These are phyloP conservation scores for Pistacia atlantica DNA, from an alignment of 345 rosid species.

Conservation along the genomic window DNA sequence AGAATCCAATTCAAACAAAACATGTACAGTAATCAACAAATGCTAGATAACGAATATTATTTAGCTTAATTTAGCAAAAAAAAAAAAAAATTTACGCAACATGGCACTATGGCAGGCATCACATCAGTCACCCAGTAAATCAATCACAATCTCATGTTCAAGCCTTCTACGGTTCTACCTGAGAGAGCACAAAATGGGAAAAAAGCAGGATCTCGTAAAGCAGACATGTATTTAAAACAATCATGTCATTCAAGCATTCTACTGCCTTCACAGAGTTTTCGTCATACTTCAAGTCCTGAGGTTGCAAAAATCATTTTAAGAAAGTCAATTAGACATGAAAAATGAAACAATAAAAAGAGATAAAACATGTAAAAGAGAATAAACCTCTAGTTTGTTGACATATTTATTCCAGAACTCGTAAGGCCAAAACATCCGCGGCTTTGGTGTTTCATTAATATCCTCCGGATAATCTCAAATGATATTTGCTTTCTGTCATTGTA, in stretches of 20 bases:
- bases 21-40: too few species aligned
- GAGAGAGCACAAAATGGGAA: conserved; percentile 94
- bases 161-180: conserved; percentile 47
- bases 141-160: too few species aligned
- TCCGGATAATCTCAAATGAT: too few species aligned
- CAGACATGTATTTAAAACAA: conserved; percentile 76
- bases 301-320: conserved; percentile 9
- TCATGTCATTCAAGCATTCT: conserved; percentile 95
- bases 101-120: too few species aligned
- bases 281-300: conserved; percentile 86
- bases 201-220: conserved; percentile 65
- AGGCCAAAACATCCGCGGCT: too few species aligned
- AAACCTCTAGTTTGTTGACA: conserved; percentile 69
- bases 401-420: too few species aligned
- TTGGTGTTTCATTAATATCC: too few species aligned
- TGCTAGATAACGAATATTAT: too few species aligned
- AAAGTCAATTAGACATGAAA: not conserved
- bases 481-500: not conserved
- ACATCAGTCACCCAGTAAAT: too few species aligned
- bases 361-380: conserved; percentile 17
- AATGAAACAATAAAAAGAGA: not conserved
- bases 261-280: conserved; percentile 84
- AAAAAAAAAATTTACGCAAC: too few species aligned
- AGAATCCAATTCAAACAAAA: too few species aligned
- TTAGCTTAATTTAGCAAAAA: too few species aligned